phyloP scores from a whole-genome alignment of 345 rosid species.

The Camelina sativa region DNA sequence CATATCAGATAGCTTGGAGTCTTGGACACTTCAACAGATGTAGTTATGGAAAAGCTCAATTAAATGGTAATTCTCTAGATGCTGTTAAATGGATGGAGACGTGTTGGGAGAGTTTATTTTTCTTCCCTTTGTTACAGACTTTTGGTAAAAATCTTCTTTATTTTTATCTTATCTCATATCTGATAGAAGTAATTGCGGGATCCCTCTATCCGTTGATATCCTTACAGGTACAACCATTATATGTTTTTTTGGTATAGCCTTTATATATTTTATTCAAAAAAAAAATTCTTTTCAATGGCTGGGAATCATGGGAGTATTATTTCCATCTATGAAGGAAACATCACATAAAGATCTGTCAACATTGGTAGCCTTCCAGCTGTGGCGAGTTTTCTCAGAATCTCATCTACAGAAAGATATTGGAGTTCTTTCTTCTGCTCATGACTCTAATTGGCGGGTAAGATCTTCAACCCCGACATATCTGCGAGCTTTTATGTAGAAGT shows the following conservation, averaged over 20 bases:
- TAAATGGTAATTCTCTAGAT: conserved; percentile 65
- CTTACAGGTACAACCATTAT: conserved; percentile 67
- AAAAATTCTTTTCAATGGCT: neutral
- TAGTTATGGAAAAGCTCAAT: conserved; percentile 51
- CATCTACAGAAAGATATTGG: conserved; percentile 76
- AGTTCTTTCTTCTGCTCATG: conserved; percentile 70
- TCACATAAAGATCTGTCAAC: conserved; percentile 93
- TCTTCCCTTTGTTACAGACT: conserved; percentile 6
- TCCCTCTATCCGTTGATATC: conserved; percentile 87
- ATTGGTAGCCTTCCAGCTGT: conserved; percentile 94
- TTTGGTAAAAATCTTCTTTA: conserved; percentile 14
- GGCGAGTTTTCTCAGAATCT: conserved; percentile 85
- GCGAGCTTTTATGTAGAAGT: conserved; percentile 96
- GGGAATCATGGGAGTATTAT: conserved; percentile 32
- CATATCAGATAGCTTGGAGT: conserved; percentile 60
- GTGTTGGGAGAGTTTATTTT: conserved; percentile 45
- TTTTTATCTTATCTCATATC: conserved; percentile 48
- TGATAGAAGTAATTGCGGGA: conserved; percentile 77
- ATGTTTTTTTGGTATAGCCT: neutral
- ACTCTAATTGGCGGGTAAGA: conserved; percentile 95
- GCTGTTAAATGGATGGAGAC: conserved; percentile 99
- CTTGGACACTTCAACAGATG: conserved; percentile 41
- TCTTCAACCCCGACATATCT: conserved; percentile 92
- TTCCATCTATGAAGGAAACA: conserved; percentile 71
- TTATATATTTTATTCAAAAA: conserved; percentile 1